Evolutionary conservation across 208 protist species (phyloP).

Genomic region (Trichomonas tenax): DNA sequence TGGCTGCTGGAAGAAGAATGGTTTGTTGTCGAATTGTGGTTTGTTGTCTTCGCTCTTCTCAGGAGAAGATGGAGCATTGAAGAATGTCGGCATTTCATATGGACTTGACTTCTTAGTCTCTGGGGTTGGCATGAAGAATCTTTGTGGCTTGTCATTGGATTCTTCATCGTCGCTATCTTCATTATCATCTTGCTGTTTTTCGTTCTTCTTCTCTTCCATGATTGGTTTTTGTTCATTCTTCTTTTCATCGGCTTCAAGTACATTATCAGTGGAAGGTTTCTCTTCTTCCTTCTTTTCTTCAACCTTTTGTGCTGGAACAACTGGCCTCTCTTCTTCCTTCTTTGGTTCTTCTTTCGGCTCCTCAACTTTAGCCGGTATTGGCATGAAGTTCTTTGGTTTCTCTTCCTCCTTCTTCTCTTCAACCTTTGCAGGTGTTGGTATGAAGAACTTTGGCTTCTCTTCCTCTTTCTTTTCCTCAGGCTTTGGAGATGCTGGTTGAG

Average conservation of each 20-base stretch:
- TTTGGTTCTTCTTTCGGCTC: too few species aligned
- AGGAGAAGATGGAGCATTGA: not conserved
- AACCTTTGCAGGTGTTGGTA: not conserved
- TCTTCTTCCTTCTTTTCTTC: too few species aligned
- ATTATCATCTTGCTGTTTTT: too few species aligned
- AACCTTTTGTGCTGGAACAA: too few species aligned
- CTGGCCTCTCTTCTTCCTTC: too few species aligned
- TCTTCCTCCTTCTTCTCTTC: not conserved
- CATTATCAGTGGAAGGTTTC: too few species aligned
- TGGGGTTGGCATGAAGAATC: not conserved
- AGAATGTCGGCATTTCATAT: not conserved
- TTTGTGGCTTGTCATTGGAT: too few species aligned
- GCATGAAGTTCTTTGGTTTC: not conserved
- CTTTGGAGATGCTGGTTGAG: not conserved
- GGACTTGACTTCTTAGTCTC: not conserved
- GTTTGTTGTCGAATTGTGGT: not conserved
- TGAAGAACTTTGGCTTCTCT: not conserved
- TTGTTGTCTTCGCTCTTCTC: not conserved
- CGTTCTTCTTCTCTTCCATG: too few species aligned
- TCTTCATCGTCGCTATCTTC: too few species aligned
- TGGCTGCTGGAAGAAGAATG: not conserved
- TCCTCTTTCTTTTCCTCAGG: not conserved
- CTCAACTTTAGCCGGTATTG: not conserved
- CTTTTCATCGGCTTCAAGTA: too few species aligned
- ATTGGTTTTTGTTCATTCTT: too few species aligned